phyloP scores from a whole-genome alignment of 768 basidiomycete species.

The Rhodotorula babjevae region DNA sequence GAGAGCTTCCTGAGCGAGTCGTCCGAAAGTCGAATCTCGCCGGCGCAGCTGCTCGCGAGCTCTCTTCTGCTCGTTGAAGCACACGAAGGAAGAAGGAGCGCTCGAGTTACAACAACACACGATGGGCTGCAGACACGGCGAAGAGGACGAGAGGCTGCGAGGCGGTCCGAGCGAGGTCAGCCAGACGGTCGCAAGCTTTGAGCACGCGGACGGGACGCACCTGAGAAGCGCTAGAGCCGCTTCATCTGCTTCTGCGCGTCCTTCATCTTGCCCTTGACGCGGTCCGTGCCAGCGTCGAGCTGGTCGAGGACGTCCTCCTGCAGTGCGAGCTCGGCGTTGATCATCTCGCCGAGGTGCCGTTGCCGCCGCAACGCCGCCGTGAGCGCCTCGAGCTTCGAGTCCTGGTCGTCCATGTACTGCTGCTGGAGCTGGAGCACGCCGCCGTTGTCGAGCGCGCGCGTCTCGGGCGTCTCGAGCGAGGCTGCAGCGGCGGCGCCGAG shows the following conservation, averaged over 20 bases:
- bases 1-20: too few relatives aligned
- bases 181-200: too few relatives aligned
- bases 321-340: constrained; percentile 67
- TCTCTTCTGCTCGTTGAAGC: too few relatives aligned
- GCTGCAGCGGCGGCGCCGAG: constrained; percentile 58
- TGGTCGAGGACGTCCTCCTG: constrained; percentile 85
- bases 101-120: too few relatives aligned
- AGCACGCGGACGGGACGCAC: background rate
- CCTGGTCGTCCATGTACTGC: constrained; percentile 75
- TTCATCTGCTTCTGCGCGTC: constrained; percentile 76
- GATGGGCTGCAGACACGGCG: too few relatives aligned
- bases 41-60: too few relatives aligned
- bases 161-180: too few relatives aligned
- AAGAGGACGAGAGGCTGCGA: too few relatives aligned
- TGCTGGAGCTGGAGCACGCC: constrained; percentile 77
- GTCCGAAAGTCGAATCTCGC: too few relatives aligned
- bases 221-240: constrained; percentile 54
- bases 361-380: constrained; percentile 79
- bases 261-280: constrained; percentile 70
- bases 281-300: constrained; percentile 69
- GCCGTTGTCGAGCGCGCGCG: constrained; percentile 77
- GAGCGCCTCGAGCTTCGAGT: constrained; percentile 70
- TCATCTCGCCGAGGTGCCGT: constrained; percentile 77
- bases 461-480: constrained; percentile 69
- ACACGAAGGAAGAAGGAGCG: too few relatives aligned